Percentiles rank a stretch among this genome's conserved stretches.
phyloP scores from a whole-genome alignment of 1,139 yeast genomes.

The Debaryomyces sp. region DNA sequence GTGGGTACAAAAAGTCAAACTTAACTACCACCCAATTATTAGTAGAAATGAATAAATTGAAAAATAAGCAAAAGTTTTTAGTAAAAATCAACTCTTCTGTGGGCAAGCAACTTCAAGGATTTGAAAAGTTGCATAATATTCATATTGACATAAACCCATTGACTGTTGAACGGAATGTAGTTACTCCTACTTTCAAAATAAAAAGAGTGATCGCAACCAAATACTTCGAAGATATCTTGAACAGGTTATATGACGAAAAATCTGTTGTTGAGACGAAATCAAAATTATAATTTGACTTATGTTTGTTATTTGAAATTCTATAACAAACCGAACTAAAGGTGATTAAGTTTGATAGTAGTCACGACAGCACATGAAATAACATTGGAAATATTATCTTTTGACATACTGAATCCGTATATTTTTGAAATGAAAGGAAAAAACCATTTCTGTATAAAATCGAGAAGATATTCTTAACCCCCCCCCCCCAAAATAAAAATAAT shows the following conservation, averaged over 20 bases:
- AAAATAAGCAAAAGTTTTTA: constrained; percentile 30
- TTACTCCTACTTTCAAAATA: constrained; percentile 78
- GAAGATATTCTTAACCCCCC: no score
- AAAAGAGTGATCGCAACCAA: constrained; percentile 63
- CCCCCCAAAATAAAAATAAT: no score
- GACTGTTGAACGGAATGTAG: constrained; percentile 59
- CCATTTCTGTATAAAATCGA: background rate
- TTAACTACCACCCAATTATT: constrained; percentile 25
- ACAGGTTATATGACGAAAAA: constrained; percentile 61
- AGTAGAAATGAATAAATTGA: constrained; percentile 29
- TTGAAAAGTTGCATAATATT: constrained; percentile 68
- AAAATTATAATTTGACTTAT: background rate
- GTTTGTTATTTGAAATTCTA: background rate
- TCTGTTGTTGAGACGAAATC: constrained; percentile 16
- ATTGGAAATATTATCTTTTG: no score
- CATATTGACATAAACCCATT: constrained; percentile 66
- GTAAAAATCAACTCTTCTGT: constrained; percentile 28
- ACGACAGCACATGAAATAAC: no score
- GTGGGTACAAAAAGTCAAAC: constrained; percentile 17
- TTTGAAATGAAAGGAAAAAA: no score
- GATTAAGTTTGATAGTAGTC: no score
- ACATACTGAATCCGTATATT: no score
- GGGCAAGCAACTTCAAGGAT: constrained; percentile 38
- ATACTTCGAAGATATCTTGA: constrained; percentile 49
- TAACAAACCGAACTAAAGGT: background rate